Percentiles rank a stretch among this genome's conserved stretches.
These are phyloP conservation scores for Kingdonia uniflora DNA, from an alignment of 164 flowering plant genomes.

Conservation along the genomic window DNA sequence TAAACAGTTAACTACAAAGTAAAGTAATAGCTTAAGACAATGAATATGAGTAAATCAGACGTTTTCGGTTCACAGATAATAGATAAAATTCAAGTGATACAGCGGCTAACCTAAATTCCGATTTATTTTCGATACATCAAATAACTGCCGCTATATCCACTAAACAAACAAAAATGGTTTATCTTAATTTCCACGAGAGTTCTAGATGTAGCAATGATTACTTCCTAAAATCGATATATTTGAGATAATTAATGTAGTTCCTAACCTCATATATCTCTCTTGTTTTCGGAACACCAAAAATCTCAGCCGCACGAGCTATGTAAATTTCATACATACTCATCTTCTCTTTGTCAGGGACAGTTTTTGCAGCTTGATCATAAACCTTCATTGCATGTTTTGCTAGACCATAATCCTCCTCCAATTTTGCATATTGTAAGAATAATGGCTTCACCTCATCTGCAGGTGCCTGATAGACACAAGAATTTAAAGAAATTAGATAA, in stretches of 20 bases:
- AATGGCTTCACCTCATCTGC: slow-evolving; percentile 76
- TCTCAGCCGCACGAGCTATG: slow-evolving; percentile 88
- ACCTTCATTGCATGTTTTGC: slow-evolving; percentile 95
- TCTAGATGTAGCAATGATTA: too few relatives aligned
- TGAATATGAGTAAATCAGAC: too few relatives aligned
- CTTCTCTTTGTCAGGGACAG: slow-evolving; percentile 81
- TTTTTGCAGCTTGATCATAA: slow-evolving; percentile 81
- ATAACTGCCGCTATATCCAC: too few relatives aligned
- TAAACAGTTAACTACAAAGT: background rate
- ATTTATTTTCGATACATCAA: too few relatives aligned
- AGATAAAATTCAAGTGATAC: too few relatives aligned
- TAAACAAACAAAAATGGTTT: too few relatives aligned
- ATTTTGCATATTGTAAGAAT: slow-evolving; percentile 82
- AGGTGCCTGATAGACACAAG: slow-evolving; percentile 50
- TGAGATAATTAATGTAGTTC: too few relatives aligned
- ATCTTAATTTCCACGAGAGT: too few relatives aligned
- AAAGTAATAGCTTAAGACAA: background rate
- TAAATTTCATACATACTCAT: slow-evolving; percentile 88
- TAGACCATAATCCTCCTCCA: slow-evolving; percentile 87
- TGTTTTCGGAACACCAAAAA: slow-evolving; percentile 87
- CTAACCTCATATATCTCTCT: slow-evolving; percentile 75
- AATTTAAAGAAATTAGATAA: background rate
- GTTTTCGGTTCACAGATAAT: too few relatives aligned
- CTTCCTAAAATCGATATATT: too few relatives aligned
- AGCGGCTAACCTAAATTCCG: too few relatives aligned